phyloP scores from a whole-genome alignment of 164 flowering plant species.

The Stephania yunnanensis region DNA sequence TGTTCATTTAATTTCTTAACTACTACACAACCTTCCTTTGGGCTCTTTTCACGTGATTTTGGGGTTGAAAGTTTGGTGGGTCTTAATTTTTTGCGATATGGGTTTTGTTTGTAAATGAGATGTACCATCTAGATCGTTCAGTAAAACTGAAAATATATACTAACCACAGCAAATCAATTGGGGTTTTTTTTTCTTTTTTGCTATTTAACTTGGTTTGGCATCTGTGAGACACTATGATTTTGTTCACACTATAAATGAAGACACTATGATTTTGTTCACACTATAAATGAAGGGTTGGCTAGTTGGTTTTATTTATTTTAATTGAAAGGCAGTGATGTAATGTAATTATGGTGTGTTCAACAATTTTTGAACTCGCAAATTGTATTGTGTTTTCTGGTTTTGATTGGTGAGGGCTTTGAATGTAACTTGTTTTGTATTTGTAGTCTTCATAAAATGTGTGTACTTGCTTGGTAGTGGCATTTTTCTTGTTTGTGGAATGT shows the following conservation, averaged over 20 bases:
- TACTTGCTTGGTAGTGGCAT: background rate
- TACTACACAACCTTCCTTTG: too few relatives aligned
- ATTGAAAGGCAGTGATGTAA: too few relatives aligned
- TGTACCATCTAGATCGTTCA: background rate
- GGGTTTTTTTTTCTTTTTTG: background rate
- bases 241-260: too few relatives aligned
- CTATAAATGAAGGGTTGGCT: background rate
- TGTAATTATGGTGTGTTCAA: background rate
- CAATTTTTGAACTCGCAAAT: background rate
- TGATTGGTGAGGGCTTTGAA: background rate
- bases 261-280: too few relatives aligned
- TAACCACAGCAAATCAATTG: background rate
- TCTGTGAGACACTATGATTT: background rate
- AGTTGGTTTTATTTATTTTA: background rate
- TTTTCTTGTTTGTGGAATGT: background rate
- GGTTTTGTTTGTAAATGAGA: conserved; percentile 3
- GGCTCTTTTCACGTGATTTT: too few relatives aligned
- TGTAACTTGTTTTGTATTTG: background rate
- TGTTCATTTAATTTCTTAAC: too few relatives aligned
- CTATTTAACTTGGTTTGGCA: background rate
- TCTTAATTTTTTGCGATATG: background rate
- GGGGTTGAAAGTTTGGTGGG: background rate
- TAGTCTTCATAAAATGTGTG: background rate
- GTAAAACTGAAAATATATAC: background rate
- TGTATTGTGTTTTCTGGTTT: background rate